Conservation (phyloP, 306 rosid genomes). For the Astragalus membranaceus region DNA sequence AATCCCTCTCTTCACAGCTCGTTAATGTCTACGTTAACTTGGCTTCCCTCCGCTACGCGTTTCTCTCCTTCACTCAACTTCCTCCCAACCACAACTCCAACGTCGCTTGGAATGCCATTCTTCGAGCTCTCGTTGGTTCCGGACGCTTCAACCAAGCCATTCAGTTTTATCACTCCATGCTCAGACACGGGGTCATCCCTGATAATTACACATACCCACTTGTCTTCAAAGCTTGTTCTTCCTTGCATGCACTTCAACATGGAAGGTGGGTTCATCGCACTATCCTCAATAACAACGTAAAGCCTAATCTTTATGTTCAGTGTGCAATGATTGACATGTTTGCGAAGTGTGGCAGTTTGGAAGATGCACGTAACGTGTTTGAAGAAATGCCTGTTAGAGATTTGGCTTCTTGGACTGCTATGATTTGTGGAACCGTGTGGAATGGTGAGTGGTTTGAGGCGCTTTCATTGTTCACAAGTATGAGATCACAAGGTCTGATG, state of each 20-base stretch:
- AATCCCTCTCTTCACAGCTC: conserved; percentile 22
- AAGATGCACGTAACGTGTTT: conserved; percentile 31
- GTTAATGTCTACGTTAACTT: conserved; percentile 33
- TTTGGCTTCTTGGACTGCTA: conserved; percentile 44
- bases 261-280: conserved; percentile 26
- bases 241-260: conserved; percentile 19
- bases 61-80: conserved; percentile 18
- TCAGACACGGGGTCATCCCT: conserved; percentile 24
- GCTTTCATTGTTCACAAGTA: conserved; percentile 23
- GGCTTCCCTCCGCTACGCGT: conserved; percentile 23
- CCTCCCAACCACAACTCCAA: conserved; percentile 24
- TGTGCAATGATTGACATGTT: conserved; percentile 43
- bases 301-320: conserved; percentile 25
- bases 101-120: conserved; percentile 38
- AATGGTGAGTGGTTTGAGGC: conserved; percentile 34
- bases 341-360: conserved; percentile 34
- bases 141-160: conserved; percentile 20
- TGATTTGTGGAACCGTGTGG: conserved; percentile 29
- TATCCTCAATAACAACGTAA: not conserved
- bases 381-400: conserved; percentile 40
- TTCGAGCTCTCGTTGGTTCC: conserved; percentile 19
- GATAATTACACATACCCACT: conserved; percentile 42
- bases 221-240: conserved; percentile 46
- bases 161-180: conserved; percentile 25
- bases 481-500: conserved; percentile 30